A percentile compares a stretch with the other conserved stretches of the same genome.
These are phyloP conservation scores for Cystobasidium ongulense DNA, from an alignment of 768 basidiomycete species.

Conservation along the genomic window DNA sequence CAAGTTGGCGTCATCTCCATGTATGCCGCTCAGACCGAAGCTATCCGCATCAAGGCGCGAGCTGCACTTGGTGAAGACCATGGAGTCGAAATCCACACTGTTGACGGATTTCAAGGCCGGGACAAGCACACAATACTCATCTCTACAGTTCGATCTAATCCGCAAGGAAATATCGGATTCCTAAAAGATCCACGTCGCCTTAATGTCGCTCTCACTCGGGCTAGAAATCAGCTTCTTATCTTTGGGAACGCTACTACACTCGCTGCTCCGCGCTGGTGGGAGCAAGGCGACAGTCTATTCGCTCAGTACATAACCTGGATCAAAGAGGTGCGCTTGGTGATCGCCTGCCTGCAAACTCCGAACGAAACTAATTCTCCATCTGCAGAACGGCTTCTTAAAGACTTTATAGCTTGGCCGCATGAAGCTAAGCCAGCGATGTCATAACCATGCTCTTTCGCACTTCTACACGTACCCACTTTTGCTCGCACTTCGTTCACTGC, in stretches of 20 bases:
- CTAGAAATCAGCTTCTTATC: conserved; percentile 73
- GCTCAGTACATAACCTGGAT: not conserved
- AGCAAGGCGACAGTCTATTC: not conserved
- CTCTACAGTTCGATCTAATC: conserved; percentile 27
- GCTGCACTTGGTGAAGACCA: conserved; percentile 37
- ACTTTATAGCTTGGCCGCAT: too few species aligned
- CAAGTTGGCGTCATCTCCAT: conserved; percentile 91
- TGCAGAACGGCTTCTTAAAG: not conserved
- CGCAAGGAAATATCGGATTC: conserved; percentile 76
- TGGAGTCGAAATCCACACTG: conserved; percentile 71
- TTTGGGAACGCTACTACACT: conserved; percentile 52
- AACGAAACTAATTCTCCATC: too few species aligned
- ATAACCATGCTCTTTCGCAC: too few species aligned
- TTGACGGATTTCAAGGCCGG: conserved; percentile 84
- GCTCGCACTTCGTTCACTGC: not conserved
- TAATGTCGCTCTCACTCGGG: conserved; percentile 59
- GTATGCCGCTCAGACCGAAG: conserved; percentile 75
- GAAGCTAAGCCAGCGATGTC: too few species aligned
- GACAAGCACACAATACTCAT: conserved; percentile 49
- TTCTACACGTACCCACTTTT: not conserved
- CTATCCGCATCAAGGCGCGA: conserved; percentile 50
- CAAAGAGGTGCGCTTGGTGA: not conserved
- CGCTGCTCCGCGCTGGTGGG: not conserved
- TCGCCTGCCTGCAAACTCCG: too few species aligned
- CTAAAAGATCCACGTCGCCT: conserved; percentile 82